phyloP scores from a whole-genome alignment of 2,329 filamentous ascomycete genomes.

The Shiraia sp. region DNA sequence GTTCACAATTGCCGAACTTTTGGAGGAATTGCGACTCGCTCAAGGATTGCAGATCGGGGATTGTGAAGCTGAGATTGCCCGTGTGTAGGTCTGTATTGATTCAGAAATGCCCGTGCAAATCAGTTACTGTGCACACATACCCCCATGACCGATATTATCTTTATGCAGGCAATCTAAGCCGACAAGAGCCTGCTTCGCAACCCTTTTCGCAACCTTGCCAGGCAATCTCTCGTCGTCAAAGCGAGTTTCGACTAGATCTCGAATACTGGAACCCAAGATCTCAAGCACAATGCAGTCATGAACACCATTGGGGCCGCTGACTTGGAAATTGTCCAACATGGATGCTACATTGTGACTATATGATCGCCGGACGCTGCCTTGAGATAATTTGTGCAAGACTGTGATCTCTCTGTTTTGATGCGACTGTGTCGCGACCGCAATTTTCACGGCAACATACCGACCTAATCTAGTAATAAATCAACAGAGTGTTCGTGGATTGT shows the following conservation, averaged over 20 bases:
- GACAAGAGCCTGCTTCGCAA: constrained; percentile 27
- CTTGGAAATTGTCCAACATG: constrained; percentile 44
- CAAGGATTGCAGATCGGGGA: constrained; percentile 19
- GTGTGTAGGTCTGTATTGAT: constrained; percentile 27
- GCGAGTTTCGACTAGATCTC: constrained; percentile 38
- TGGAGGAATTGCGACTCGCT: constrained; percentile 21
- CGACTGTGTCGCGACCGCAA: constrained; percentile 14
- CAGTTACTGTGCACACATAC: constrained; percentile 13
- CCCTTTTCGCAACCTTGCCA: constrained; percentile 41
- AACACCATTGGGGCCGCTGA: constrained; percentile 50
- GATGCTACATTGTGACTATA: constrained; percentile 37
- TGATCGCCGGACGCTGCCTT: constrained; percentile 9
- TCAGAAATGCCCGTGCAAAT: constrained; percentile 6
- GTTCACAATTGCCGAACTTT: constrained; percentile 20
- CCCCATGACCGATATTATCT: constrained; percentile 29
- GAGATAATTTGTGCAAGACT: constrained; percentile 15
- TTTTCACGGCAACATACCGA: constrained; percentile 29
- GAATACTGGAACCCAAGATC: constrained; percentile 47
- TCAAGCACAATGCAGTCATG: constrained; percentile 53
- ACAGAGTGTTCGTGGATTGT: background rate
- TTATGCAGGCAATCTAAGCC: constrained; percentile 25
- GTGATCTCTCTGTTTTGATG: constrained; percentile 14
- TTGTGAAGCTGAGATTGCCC: constrained; percentile 27
- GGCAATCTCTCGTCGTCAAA: constrained; percentile 45
- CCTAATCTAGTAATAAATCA: constrained; percentile 10